Evolutionary conservation across 2,329 filamentous ascomycete genomes (phyloP), one percentile per base, ranked within the genome.

Genomic region (Pestalotiopsis sp.): DNA sequence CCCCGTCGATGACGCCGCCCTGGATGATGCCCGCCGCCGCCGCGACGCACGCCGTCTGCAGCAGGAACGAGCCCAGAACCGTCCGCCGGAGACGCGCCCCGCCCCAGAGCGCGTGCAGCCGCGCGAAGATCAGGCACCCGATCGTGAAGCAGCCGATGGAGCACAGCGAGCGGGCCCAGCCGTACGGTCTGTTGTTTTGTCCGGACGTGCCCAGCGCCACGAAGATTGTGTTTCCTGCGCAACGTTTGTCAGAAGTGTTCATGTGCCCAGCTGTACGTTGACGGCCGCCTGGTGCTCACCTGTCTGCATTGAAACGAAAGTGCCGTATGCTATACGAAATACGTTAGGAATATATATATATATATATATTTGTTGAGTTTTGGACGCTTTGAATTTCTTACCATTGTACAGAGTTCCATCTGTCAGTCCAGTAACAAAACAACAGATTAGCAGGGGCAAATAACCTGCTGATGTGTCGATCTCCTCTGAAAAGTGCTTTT

Each of bases 141-240:
- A 80, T 64, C 45, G 77, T 71, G 70, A 83, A 84, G 69, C 79
- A 83, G 17, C 77, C 79, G 70, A 84, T 82, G 2, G 81, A 83
- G 58, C 78, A 80, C 23, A 83, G 76, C 13, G 81, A 84, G 17
- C 81, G 79, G 17, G 79, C 78, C 81, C 82, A 84, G 67, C 81
- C 81, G 68, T 77, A 83, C 2, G 79, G 78, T 55, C 72, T 79
- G 41, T 75, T 77, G 64, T 82, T 81, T 63, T 81, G 80, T 31
- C 78, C 76, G 0, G 80, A 81, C 0, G 80, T 78, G 3, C 81
- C 81, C 14, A 83, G 74, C 12, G 80, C 80, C n/a, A 82, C 74
- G 70, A 82, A 83, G 60, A 83, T 81, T 20, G 80, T 82, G 65
- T 82, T 82, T 66, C 81, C 80, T 77, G 71, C 5, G 11, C 3